Evolutionary conservation across 2,329 filamentous ascomycete species (phyloP).

Genomic region (Sclerotinia borealis): DNA sequence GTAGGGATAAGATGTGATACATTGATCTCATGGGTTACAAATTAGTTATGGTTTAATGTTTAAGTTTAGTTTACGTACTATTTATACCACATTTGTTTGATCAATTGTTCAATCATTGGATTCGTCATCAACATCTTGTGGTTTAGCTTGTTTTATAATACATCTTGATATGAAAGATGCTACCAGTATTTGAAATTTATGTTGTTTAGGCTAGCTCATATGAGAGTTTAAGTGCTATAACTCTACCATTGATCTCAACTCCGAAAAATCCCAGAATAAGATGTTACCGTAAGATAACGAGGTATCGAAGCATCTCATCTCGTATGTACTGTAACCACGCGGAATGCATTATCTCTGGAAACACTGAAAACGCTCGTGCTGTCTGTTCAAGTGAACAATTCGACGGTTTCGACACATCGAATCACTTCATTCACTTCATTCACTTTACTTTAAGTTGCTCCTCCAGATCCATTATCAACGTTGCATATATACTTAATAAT

Average conservation of each 20-base stretch:
- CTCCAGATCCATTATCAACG: not conserved
- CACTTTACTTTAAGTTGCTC: not conserved
- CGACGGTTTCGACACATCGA: not conserved
- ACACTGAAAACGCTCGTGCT: not conserved
- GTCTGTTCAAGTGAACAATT: not conserved
- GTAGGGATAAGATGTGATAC: not conserved
- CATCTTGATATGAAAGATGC: not conserved
- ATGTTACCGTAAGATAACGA: not conserved
- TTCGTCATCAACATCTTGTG: not conserved
- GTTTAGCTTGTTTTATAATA: not conserved
- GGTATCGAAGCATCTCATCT: not conserved
- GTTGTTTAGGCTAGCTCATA: not conserved
- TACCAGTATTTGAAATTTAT: not conserved
- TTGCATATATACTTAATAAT: no score
- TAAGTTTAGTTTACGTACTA: not conserved
- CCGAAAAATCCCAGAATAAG: not conserved
- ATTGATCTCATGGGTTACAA: not conserved
- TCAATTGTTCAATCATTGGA: not conserved
- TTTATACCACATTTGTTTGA: not conserved
- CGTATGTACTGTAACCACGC: not conserved
- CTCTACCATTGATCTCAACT: not conserved
- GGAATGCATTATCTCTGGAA: not conserved
- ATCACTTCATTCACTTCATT: no score
- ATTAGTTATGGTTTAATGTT: not conserved
- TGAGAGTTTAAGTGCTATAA: not conserved